phyloP scores from a whole-genome alignment of 176 grass and related monocot species.

The Pontederia paniculata region DNA sequence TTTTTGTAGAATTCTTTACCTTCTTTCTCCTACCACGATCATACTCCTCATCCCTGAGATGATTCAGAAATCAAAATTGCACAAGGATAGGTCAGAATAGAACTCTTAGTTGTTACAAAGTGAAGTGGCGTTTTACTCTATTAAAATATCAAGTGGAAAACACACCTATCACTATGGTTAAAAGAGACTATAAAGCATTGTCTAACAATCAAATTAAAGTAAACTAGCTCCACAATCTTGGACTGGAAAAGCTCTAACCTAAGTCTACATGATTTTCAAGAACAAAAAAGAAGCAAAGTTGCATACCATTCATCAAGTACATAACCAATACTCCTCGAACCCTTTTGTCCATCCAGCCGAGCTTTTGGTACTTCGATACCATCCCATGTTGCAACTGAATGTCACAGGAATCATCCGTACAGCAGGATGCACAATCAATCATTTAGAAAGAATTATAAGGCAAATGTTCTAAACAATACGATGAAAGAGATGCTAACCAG shows the following conservation, averaged over 20 bases:
- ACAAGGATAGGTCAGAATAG: no score
- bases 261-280: background rate
- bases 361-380: conserved; percentile 26
- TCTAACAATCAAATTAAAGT: no score
- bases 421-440: background rate
- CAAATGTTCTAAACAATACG: background rate
- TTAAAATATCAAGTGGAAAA: no score
- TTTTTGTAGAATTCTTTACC: conserved; percentile 24
- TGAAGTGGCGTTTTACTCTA: no score
- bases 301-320: conserved; percentile 59
- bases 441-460: background rate
- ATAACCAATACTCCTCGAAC: conserved; percentile 41
- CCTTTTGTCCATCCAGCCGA: background rate
- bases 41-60: conserved; percentile 54
- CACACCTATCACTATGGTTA: no score
- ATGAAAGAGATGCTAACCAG: conserved; percentile 26
- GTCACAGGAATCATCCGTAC: background rate
- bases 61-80: conserved; percentile 11
- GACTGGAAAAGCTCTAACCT: no score
- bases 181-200: no score
- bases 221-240: no score
- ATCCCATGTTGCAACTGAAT: conserved; percentile 50
- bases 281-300: background rate
- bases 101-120: no score
- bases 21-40: conserved; percentile 59